phyloP scores from a whole-genome alignment of 2,329 filamentous ascomycete species.

The Phyllachora maydis region DNA sequence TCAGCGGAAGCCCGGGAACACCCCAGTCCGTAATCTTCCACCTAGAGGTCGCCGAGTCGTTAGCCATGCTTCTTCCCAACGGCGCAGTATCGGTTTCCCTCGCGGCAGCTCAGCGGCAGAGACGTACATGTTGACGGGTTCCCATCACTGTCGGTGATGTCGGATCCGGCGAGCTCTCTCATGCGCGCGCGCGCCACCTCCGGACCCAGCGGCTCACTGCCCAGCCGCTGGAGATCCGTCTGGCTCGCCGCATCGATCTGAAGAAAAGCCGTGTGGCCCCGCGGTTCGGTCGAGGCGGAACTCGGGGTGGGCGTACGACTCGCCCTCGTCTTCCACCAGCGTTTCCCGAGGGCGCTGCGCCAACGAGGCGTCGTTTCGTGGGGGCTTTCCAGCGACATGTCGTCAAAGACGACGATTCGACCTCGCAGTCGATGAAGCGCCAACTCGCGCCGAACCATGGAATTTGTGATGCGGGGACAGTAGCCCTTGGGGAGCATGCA shows the following conservation, averaged over 20 bases:
- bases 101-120: neutral
- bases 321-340: too few relatives aligned
- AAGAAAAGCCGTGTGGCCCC: too few relatives aligned
- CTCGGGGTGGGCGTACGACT: too few relatives aligned
- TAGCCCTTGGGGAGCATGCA: slow-evolving; percentile 52
- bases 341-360: slow-evolving; percentile 5
- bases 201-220: slow-evolving; percentile 1
- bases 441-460: slow-evolving; percentile 68
- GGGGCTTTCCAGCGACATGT: slow-evolving; percentile 6
- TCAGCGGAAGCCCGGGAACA: too few relatives aligned
- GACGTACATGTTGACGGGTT: slow-evolving; percentile 6
- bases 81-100: too few relatives aligned
- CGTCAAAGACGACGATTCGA: too few relatives aligned
- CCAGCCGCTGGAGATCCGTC: too few relatives aligned
- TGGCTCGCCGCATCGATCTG: too few relatives aligned
- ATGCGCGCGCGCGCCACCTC: slow-evolving; percentile 8
- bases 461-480: slow-evolving; percentile 56
- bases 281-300: too few relatives aligned
- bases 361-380: slow-evolving; percentile 4
- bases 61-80: too few relatives aligned
- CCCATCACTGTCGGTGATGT: slow-evolving; percentile 5
- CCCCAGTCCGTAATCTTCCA: too few relatives aligned
- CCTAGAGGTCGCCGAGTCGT: too few relatives aligned
- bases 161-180: slow-evolving; percentile 9
- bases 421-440: slow-evolving; percentile 40